Conservation (phyloP, 2,329 filamentous ascomycete species). For the Dactylellina sp. region DNA sequence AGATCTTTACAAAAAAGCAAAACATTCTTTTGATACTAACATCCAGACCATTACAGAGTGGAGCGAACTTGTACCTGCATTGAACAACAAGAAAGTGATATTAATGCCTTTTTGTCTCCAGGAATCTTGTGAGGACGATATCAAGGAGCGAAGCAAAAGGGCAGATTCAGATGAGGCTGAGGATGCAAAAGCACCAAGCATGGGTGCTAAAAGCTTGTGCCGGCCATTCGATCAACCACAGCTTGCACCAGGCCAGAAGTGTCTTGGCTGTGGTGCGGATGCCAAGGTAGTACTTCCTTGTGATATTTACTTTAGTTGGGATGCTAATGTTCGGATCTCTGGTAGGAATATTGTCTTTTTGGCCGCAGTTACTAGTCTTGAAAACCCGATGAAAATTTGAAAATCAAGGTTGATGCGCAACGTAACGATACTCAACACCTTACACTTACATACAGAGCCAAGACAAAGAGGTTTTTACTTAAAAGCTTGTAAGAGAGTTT, state of each 20-base stretch:
- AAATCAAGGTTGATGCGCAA: no score
- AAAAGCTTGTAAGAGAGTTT: background rate
- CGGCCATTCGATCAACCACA: constrained; percentile 89
- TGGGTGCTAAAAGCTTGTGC: constrained; percentile 81
- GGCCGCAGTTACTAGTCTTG: constrained; percentile 56
- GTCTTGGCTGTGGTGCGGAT: constrained; percentile 67
- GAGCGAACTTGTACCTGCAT: constrained; percentile 88
- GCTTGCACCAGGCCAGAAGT: constrained; percentile 83
- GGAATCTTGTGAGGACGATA: constrained; percentile 87
- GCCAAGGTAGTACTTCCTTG: constrained; percentile 58
- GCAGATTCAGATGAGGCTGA: constrained; percentile 74
- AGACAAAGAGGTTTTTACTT: background rate
- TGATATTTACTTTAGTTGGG: background rate
- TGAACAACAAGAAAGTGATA: constrained; percentile 92
- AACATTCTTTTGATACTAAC: constrained; percentile 81
- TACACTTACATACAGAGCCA: no score
- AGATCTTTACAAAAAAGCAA: constrained; percentile 82
- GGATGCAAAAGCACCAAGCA: constrained; percentile 78
- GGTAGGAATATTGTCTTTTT: constrained; percentile 51
- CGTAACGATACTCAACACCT: no score
- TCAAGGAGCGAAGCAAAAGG: constrained; percentile 84
- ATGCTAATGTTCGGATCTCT: background rate
- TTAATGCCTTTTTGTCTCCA: constrained; percentile 83
- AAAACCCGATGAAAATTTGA: no score
- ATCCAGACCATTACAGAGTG: constrained; percentile 84